Evolutionary conservation across 192 early-diverging fungal species (phyloP).

Genomic region (Cladochytrium replicatum): DNA sequence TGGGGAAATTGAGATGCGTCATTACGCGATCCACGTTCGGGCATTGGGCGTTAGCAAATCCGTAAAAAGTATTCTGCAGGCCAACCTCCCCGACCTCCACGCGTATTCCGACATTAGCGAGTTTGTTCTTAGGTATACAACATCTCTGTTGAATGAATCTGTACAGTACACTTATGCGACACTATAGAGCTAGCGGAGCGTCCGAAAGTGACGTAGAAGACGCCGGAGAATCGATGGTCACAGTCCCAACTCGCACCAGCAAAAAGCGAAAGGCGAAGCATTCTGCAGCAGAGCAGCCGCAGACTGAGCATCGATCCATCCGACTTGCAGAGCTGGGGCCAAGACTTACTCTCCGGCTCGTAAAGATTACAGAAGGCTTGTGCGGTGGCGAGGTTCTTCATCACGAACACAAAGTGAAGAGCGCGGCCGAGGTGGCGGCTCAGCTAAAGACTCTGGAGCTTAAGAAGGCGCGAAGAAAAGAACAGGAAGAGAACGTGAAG

Average conservation of each 20-base stretch:
- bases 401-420: slow-evolving; percentile 61
- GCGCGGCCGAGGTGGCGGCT: slow-evolving; percentile 63
- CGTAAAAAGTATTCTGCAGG: slow-evolving; percentile 71
- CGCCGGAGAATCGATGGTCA: slow-evolving; percentile 75
- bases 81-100: slow-evolving; percentile 67
- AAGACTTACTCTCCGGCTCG: slow-evolving; percentile 69
- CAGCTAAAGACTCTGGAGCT: slow-evolving; percentile 48
- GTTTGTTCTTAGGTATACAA: slow-evolving; percentile 63
- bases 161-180: slow-evolving; percentile 3
- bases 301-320: slow-evolving; percentile 75
- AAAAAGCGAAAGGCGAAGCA: slow-evolving; percentile 79
- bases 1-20: slow-evolving; percentile 78
- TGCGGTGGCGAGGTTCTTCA: slow-evolving; percentile 89
- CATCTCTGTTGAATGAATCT: background rate
- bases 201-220: slow-evolving; percentile 92
- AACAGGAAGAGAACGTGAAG: slow-evolving; percentile 77
- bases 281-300: slow-evolving; percentile 57
- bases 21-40: slow-evolving; percentile 83
- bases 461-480: too few relatives aligned
- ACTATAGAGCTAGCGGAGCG: slow-evolving; percentile 66
- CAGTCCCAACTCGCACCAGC: too few relatives aligned
- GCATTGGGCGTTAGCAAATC: slow-evolving; percentile 81
- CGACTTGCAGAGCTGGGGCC: slow-evolving; percentile 84
- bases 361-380: slow-evolving; percentile 84
- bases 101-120: slow-evolving; percentile 85